Conservation (phyloP, 202 grass and related monocot genomes). For the Zoysia matrella region DNA sequence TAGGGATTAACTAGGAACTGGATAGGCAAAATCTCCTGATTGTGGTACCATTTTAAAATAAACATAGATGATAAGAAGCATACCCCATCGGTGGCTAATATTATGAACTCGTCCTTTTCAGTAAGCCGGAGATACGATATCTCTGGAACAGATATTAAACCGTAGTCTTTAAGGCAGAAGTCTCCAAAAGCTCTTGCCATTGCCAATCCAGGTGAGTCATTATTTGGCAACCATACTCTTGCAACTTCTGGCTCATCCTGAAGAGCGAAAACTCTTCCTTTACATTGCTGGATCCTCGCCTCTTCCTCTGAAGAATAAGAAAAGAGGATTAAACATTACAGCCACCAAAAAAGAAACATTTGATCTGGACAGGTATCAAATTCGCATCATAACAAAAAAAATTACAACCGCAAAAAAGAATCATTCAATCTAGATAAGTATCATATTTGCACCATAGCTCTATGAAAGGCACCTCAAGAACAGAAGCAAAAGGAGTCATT, state of each 20-base stretch:
- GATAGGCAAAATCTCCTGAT: constrained; percentile 6
- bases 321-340: constrained; percentile 33
- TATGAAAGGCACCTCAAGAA: background rate
- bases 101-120: constrained; percentile 87
- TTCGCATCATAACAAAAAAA: background rate
- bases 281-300: constrained; percentile 92
- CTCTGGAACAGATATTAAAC: constrained; percentile 97
- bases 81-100: constrained; percentile 99
- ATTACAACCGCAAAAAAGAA: no score
- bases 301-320: constrained; percentile 71
- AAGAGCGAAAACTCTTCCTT: constrained; percentile 94
- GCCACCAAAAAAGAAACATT: constrained; percentile 21
- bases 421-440: background rate
- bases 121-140: constrained; percentile 84
- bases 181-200: constrained; percentile 99
- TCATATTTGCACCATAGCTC: background rate
- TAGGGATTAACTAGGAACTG: background rate
- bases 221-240: background rate
- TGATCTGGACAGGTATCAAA: background rate
- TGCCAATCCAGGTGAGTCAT: constrained; percentile 89
- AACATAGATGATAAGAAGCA: constrained; percentile 36
- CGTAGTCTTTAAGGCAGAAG: constrained; percentile 99
- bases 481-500: background rate
- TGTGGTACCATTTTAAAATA: constrained; percentile 18
- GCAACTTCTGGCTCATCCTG: constrained; percentile 54